Percentiles rank a stretch among this genome's conserved stretches.
phyloP scores from a whole-genome alignment of 805 yeast species.

The Hemisphaericaspora nanyangensis region DNA sequence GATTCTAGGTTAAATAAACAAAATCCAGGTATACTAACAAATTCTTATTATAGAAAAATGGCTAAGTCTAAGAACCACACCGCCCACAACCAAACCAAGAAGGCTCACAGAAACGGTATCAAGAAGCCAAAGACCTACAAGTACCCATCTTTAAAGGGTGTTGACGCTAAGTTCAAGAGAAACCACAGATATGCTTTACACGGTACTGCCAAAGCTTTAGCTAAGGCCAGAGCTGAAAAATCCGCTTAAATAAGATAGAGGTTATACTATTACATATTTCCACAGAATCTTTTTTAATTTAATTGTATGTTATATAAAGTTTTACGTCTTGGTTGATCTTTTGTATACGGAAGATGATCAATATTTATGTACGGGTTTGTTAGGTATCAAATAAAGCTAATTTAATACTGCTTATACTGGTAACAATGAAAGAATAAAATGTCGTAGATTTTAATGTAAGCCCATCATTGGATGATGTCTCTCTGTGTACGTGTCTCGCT shows the following conservation, averaged over 20 bases:
- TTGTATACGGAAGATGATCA: slow-evolving; percentile 10
- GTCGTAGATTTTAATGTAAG: too few relatives aligned
- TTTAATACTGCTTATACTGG: neutral
- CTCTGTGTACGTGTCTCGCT: neutral
- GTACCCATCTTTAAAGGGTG: slow-evolving; percentile 98
- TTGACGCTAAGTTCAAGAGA: slow-evolving; percentile 98
- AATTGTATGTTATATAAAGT: slow-evolving; percentile 6
- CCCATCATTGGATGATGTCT: too few relatives aligned
- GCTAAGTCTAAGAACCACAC: slow-evolving; percentile 99
- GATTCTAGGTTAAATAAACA: too few relatives aligned
- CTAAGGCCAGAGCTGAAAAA: slow-evolving; percentile 67
- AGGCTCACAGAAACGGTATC: slow-evolving; percentile 99
- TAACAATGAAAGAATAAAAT: neutral
- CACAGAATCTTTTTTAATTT: slow-evolving; percentile 1
- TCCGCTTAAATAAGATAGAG: slow-evolving; percentile 31
- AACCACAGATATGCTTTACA: slow-evolving; percentile 99
- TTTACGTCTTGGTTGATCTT: slow-evolving; percentile 11
- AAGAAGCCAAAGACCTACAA: slow-evolving; percentile 98
- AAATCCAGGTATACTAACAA: too few relatives aligned
- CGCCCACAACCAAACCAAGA: slow-evolving; percentile 98
- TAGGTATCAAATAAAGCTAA: slow-evolving; percentile 14
- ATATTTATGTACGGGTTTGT: slow-evolving; percentile 12
- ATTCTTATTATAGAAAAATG: slow-evolving; percentile 50
- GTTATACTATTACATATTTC: neutral
- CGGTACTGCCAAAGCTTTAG: slow-evolving; percentile 94